These are phyloP conservation scores for Brassica carinata DNA, from an alignment of 345 rosid species.

Conservation along the genomic window DNA sequence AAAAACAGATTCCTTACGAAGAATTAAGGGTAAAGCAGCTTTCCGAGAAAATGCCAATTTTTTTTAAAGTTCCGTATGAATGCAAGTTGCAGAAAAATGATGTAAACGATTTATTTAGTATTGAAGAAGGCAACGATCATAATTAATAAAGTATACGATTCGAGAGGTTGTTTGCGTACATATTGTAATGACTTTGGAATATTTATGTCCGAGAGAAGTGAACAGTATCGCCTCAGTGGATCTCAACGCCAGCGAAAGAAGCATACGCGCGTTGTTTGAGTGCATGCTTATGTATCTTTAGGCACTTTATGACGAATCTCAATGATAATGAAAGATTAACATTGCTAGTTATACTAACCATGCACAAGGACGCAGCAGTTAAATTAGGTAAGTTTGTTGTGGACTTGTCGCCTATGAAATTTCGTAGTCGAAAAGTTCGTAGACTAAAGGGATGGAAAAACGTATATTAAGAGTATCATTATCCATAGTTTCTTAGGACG, in stretches of 20 bases:
- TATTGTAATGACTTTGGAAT: constrained; percentile 32
- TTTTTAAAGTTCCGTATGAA: constrained; percentile 23
- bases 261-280: constrained; percentile 6
- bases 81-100: constrained; percentile 25
- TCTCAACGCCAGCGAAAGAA: constrained; percentile 24
- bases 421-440: neutral
- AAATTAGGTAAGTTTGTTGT: constrained; percentile 30
- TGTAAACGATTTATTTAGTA: constrained; percentile 4
- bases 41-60: constrained; percentile 10
- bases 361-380: neutral
- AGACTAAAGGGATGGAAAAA: neutral
- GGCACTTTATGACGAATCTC: constrained; percentile 18
- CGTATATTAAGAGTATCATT: neutral
- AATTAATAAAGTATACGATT: constrained; percentile 35
- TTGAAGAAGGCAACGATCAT: neutral
- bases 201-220: constrained; percentile 18
- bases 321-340: constrained; percentile 22
- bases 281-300: constrained; percentile 15
- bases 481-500: too few species aligned
- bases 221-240: constrained; percentile 14
- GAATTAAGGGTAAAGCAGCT: constrained; percentile 25
- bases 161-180: constrained; percentile 15
- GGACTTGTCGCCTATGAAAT: constrained; percentile 1
- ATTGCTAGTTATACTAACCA: neutral
- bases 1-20: constrained; percentile 18